A percentile compares a stretch with the other conserved stretches of the same genome.
These are phyloP conservation scores for Apiospora rasikravindrae DNA, from an alignment of 2,329 filamentous ascomycete species.

Conservation along the genomic window DNA sequence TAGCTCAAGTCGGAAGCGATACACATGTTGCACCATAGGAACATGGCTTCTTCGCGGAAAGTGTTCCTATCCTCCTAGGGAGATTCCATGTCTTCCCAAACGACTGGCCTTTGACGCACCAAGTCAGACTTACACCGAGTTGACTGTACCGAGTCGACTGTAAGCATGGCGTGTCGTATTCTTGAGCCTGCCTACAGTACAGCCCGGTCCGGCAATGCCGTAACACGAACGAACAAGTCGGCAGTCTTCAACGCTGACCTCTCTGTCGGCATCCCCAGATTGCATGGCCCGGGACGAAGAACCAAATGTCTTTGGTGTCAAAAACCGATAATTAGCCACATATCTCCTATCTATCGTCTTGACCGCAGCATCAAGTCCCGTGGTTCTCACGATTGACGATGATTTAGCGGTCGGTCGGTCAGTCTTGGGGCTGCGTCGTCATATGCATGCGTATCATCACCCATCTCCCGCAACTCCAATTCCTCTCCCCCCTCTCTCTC, in stretches of 20 bases:
- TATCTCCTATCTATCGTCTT: neutral
- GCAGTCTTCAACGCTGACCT: neutral
- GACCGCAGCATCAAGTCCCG: neutral
- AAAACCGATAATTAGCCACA: neutral
- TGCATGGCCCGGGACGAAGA: neutral
- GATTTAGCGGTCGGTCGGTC: neutral
- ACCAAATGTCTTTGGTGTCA: neutral
- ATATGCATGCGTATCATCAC: neutral
- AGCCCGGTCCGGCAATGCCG: neutral
- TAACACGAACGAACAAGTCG: neutral
- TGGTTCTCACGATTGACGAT: neutral
- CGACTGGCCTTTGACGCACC: neutral
- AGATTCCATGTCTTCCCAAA: neutral
- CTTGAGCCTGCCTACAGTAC: neutral
- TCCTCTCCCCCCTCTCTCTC: neutral
- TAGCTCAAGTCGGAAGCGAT: neutral
- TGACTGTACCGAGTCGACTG: neutral
- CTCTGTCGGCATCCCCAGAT: neutral
- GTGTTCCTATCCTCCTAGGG: neutral
- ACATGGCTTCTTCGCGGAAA: neutral
- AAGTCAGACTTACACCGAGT: too few relatives aligned
- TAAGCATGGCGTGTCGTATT: neutral
- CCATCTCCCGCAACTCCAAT: neutral
- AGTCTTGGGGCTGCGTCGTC: neutral
- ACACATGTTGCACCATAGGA: neutral